phyloP scores from a whole-genome alignment of 2,329 filamentous ascomycete genomes.

The Sclerotinia glacialis region DNA sequence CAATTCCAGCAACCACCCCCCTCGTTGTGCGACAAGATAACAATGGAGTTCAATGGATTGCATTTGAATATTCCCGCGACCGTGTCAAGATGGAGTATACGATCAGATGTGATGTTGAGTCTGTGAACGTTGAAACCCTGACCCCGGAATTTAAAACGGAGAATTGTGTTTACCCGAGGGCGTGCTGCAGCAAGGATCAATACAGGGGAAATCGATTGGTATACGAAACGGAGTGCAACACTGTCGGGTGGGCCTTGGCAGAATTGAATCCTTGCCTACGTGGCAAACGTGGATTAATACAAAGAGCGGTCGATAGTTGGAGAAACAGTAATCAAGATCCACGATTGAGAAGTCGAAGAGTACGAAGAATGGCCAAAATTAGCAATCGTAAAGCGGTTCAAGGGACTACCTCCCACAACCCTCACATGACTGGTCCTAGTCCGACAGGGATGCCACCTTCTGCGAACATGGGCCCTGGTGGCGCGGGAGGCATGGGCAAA shows the following conservation, averaged over 20 bases:
- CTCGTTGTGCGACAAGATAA: constrained; percentile 91
- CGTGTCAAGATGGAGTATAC: constrained; percentile 99
- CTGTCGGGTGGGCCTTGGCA: constrained; percentile 97
- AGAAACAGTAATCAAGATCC: constrained; percentile 98
- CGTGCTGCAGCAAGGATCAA: constrained; percentile 91
- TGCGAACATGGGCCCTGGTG: constrained; percentile 58
- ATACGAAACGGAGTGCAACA: constrained; percentile 98
- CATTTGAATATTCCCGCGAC: constrained; percentile 95
- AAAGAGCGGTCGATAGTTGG: constrained; percentile 97
- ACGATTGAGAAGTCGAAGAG: constrained; percentile 81
- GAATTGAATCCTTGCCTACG: constrained; percentile 87
- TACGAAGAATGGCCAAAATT: constrained; percentile 94
- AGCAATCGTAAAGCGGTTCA: constrained; percentile 76
- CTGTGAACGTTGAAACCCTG: constrained; percentile 84
- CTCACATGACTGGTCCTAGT: constrained; percentile 63
- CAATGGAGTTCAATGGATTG: constrained; percentile 98
- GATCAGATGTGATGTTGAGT: constrained; percentile 96
- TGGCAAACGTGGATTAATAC: constrained; percentile 92
- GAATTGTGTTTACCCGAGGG: constrained; percentile 96
- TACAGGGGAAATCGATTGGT: constrained; percentile 94
- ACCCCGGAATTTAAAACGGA: constrained; percentile 91
- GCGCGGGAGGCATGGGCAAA: constrained; percentile 59
- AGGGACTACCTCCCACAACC: constrained; percentile 52
- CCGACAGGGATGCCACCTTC: constrained; percentile 62
- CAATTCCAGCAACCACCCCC: constrained; percentile 94